Base-by-base conservation (phyloP, 139 green algal genomes). In the Chlorella sp. region DNA sequence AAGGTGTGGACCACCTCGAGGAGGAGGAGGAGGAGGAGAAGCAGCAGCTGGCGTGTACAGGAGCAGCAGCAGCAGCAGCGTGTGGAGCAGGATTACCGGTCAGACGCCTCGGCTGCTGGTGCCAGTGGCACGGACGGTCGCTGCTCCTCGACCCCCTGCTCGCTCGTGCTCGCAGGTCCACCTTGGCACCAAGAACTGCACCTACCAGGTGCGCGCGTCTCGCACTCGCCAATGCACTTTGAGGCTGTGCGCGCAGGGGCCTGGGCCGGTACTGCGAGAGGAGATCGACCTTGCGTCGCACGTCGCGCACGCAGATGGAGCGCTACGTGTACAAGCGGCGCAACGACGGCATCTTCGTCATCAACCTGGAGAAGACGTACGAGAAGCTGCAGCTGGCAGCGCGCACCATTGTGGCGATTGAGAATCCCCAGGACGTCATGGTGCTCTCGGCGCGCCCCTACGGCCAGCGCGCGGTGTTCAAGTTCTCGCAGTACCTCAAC, bases 311-410 rank as follows among this genome's bases (percentile, higher is more conserved):
- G 36, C 86, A 96, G 86, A 99, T 99, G 96, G 93, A 98, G 87
- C 88, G 96, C 66, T 99, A 99, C 73, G 84, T 95, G 50, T 94
- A 92, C 87, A 84, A 86, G 69, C 89, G 93, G 63, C 80, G 82
- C n/a, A 66, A 83, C 31, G 93, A 96, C 76, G 93, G 95, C 72
- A 96, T 99, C 77, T 97, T 95, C 78, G 88, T 99, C 55, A 96
- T 99, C 85, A 98, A 99, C 91, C 88, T 99, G 81, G 89, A 88
- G 76, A 97, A 97, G 89, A 99, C 96, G 2, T 99, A 93, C 87
- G 92, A 99, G 78, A 99, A 99, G 91, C 91, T 99, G 76, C 88
- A 96, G 88, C 84, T 99, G 85, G 96, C 96, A 6, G 96, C 96
- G 3, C 93, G 96, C 72, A 84, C 98, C 66, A 98, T 99, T 70